Conservation (phyloP, 2,329 filamentous ascomycete genomes). For the Aureobasidium sp. region DNA sequence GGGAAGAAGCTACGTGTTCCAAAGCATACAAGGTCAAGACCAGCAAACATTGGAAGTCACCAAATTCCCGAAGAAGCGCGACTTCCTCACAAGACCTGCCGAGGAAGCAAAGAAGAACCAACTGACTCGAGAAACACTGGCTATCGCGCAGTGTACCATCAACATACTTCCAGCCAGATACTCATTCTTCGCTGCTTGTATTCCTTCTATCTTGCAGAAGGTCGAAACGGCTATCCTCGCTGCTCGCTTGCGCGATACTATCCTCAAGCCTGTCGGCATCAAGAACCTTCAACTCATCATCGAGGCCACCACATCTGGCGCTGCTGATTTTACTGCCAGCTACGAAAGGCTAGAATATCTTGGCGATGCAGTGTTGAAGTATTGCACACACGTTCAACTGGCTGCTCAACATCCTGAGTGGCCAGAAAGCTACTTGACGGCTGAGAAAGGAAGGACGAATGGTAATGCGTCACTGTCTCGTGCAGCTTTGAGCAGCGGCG, state of each 20-base stretch:
- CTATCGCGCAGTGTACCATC: constrained; percentile 41
- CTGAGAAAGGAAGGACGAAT: constrained; percentile 55
- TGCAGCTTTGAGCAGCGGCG: constrained; percentile 54
- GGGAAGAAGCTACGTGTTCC: constrained; percentile 19
- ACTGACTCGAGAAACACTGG: constrained; percentile 27
- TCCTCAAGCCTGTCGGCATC: constrained; percentile 50
- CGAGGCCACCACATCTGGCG: constrained; percentile 63
- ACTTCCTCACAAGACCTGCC: constrained; percentile 48
- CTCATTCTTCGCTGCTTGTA: constrained; percentile 49
- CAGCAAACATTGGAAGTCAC: constrained; percentile 9
- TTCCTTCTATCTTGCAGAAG: constrained; percentile 67
- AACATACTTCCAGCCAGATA: constrained; percentile 41
- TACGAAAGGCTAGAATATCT: constrained; percentile 85
- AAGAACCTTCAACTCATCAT: constrained; percentile 49
- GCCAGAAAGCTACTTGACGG: constrained; percentile 70
- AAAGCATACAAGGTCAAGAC: constrained; percentile 3
- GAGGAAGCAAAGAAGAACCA: constrained; percentile 12
- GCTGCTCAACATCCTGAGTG: constrained; percentile 53
- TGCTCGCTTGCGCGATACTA: constrained; percentile 48
- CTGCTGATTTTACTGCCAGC: constrained; percentile 53
- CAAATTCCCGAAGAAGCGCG: constrained; percentile 48
- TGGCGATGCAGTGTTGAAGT: constrained; percentile 77
- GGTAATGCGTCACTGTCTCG: constrained; percentile 62
- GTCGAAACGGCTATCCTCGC: constrained; percentile 60
- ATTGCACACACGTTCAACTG: constrained; percentile 60